Evolutionary conservation across 371 early-diverging fungal species (phyloP), one percentile per base, ranked within the genome.

Genomic region (Syncephalastrum monosporum): DNA sequence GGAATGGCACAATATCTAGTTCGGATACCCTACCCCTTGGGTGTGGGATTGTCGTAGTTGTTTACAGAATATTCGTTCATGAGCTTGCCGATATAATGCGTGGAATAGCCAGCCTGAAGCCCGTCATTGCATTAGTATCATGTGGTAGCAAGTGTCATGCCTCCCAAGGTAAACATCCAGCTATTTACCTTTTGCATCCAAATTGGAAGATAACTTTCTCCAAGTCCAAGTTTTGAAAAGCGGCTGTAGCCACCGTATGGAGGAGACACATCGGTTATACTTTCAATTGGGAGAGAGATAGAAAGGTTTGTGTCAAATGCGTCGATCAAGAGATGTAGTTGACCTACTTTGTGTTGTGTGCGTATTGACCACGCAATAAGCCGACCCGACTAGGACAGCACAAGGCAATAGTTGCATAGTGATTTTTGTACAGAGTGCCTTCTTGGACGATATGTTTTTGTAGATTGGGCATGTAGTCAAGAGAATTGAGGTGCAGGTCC

Each of bases 321-420:
- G 6, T 42, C 47, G 17, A 21, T 42, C 27, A 14, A 4, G 23
- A n/a, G 15, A 38, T 19, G 14, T 1, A 44, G 38, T 33, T 5
- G 10, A 27, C 58, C 48, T 66, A 86, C 79, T 66, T 84, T 79
- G 77, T 82, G 48, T 85, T 85, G 48, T 85, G 87, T 0, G 85
- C 77, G 67, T 82, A 85, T 57, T 87, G 83, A 0, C 84, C 82
- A 6, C 79, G 68, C 56, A 82, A 68, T 5, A 86, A 61, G 1
- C 80, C 72, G 5, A 84, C 84, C 21, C 87, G 75, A 56, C 79
- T 79, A 3, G 87, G 87, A 48, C 87, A 87, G 50, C 87, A 87
- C 38, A 86, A 69, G 15, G 87, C 75, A 6, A 79, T 79, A 4
- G 86, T 86, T 12, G 81, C 82, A 64, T 83, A 84, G 52, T 87